Evolutionary conservation across 306 rosid species (phyloP).

Genomic region (Dicorynia guianensis): DNA sequence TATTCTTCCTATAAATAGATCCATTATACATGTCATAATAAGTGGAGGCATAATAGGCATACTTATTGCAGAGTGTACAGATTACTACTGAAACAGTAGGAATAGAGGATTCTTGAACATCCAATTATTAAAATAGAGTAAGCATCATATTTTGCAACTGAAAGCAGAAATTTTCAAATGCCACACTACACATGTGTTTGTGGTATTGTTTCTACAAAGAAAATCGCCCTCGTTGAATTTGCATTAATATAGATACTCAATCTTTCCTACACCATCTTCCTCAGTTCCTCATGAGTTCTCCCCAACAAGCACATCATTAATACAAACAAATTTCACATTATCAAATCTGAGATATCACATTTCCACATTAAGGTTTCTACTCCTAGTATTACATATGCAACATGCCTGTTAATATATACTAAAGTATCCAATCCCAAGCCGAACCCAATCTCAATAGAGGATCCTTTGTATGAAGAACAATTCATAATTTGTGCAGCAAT

Average conservation of each 20-base stretch:
- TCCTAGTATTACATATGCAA: neutral
- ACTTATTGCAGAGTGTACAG: constrained; percentile 10
- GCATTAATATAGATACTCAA: constrained; percentile 3
- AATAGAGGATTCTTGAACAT: constrained; percentile 12
- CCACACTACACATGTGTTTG: neutral
- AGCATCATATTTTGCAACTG: neutral
- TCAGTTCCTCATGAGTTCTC: neutral
- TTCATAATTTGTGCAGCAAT: constrained; percentile 20
- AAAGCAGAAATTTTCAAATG: constrained; percentile 10
- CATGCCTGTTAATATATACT: constrained; percentile 1
- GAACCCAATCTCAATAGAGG: neutral
- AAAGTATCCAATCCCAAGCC: neutral
- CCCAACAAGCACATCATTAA: constrained; percentile 13
- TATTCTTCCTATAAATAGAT: constrained; percentile 58
- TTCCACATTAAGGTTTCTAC: neutral
- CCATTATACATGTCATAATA: constrained; percentile 26
- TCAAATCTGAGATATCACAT: constrained; percentile 11
- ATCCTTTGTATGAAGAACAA: neutral
- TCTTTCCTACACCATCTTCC: neutral
- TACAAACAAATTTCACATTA: neutral
- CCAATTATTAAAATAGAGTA: neutral
- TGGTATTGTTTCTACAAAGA: constrained; percentile 6
- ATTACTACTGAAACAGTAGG: constrained; percentile 10
- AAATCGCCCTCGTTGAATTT: neutral
- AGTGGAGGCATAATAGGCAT: neutral